Evolutionary conservation across 2,329 filamentous ascomycete genomes (phyloP), one percentile per base, ranked within the genome.

Genomic region (Aciculosporium take): DNA sequence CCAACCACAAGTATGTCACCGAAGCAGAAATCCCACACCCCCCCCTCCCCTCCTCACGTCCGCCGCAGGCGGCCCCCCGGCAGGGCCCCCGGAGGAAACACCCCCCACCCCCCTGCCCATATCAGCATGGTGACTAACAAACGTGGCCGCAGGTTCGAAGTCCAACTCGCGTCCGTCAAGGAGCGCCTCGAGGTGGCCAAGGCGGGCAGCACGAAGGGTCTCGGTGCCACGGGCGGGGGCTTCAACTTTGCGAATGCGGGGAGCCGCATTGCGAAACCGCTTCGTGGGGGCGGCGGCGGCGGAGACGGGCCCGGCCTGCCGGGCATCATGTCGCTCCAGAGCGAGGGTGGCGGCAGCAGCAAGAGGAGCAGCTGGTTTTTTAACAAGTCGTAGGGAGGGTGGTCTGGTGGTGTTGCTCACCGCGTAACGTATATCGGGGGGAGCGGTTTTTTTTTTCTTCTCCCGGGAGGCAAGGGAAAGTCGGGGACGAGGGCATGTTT

Each of bases 121-220:
- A 10, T 17, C 17, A 32, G 10, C 4, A 25, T 29, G 17, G 15
- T 31, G 20, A 32, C 39, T 41, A 39, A 42, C 39, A 25, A 37
- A 27, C n/a, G n/a, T 9, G 28, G 23, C 8, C 18, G 18, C 44
- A 96, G 91, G 61, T 98, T 98, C 69, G 91, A 98, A 69, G 81
- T 85, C 29, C 91, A 98, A 66, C 84, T 98, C 59, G 84, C 87
- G 33, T 87, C 88, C 39, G 91, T 98, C 65, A 98, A 96, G 71
- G 91, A 98, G 61, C 84, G 91, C 48, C 81, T 98, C 50, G 91
- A 98, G 65, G 84, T 86, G 40, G 91, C 88, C 60, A 98, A 96
- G 66, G 77, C 81, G 37, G 86, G 88, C 54, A 91, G 84, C 49
- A 94, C 88, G 9, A 81, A 87, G 49, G 87, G 85, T 41, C 76